phyloP scores from a whole-genome alignment of 2,329 filamentous ascomycete genomes.

The Cercospora nicotianae region DNA sequence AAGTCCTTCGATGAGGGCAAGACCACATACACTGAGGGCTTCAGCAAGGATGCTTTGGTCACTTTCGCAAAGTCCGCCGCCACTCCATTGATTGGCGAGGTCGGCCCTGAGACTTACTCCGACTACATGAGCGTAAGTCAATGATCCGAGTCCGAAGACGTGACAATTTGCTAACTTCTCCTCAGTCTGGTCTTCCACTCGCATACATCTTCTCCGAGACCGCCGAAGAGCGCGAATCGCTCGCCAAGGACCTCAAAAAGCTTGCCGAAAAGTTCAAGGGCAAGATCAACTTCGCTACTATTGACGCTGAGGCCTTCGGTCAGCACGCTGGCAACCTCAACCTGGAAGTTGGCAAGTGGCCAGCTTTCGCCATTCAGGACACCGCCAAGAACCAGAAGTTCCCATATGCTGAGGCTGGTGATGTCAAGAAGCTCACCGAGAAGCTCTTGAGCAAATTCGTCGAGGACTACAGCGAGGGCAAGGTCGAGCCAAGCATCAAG shows the following conservation, averaged over 20 bases:
- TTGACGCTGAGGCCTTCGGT: conserved; percentile 90
- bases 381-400: conserved; percentile 95
- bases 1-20: conserved; percentile 98
- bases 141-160: background rate
- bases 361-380: conserved; percentile 96
- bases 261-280: conserved; percentile 91
- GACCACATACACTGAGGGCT: conserved; percentile 75
- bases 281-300: conserved; percentile 95
- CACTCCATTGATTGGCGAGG: conserved; percentile 89
- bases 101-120: conserved; percentile 94
- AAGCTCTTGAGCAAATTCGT: conserved; percentile 79
- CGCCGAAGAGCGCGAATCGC: conserved; percentile 78
- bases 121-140: conserved; percentile 77
- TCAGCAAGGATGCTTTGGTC: conserved; percentile 76
- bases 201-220: conserved; percentile 98
- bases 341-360: conserved; percentile 92
- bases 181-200: conserved; percentile 76
- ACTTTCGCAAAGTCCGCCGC: conserved; percentile 81
- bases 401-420: conserved; percentile 68
- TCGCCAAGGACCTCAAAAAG: conserved; percentile 75
- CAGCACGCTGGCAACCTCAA: conserved; percentile 96
- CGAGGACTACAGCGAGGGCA: conserved; percentile 79
- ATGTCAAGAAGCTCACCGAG: conserved; percentile 73
- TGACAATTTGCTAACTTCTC: background rate
- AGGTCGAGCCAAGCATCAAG: conserved; percentile 95